phyloP scores from a whole-genome alignment of 2,329 filamentous ascomycete species.

The Nannizzia gypsea region DNA sequence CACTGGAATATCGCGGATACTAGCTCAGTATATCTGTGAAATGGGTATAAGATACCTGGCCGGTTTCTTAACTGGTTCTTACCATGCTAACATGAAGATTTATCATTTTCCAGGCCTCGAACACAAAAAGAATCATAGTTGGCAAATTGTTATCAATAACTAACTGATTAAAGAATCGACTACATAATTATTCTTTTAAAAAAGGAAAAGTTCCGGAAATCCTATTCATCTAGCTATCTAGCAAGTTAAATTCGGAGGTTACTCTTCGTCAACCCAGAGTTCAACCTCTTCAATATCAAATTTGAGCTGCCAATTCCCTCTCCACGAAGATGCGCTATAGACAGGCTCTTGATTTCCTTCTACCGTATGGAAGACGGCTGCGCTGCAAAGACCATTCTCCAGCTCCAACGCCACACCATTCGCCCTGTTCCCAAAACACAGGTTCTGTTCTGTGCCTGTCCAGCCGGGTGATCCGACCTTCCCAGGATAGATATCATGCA shows the following conservation, averaged over 20 bases:
- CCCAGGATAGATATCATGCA: background rate
- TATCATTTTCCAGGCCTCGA: too few species aligned
- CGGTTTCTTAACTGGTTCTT: too few species aligned
- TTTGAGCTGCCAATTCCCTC: background rate
- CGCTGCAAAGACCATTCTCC: background rate
- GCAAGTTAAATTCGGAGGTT: background rate
- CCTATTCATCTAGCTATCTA: background rate
- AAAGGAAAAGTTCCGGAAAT: background rate
- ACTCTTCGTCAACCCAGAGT: background rate
- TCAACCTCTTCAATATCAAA: background rate
- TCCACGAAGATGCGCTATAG: background rate
- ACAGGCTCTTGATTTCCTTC: background rate
- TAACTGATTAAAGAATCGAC: too few species aligned
- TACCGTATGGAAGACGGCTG: background rate
- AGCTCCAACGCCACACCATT: background rate
- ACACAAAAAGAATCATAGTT: too few species aligned
- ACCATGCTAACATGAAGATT: too few species aligned
- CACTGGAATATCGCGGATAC: too few species aligned
- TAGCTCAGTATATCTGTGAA: too few species aligned
- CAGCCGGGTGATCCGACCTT: background rate
- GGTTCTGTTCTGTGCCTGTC: background rate
- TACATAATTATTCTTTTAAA: too few species aligned
- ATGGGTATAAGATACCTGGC: too few species aligned
- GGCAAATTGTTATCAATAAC: too few species aligned
- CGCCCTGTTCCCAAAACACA: background rate